Percentiles rank a stretch among this genome's conserved stretches.
These are phyloP conservation scores for Lactarius akahatsu DNA, from an alignment of 768 basidiomycete genomes.

Conservation along the genomic window DNA sequence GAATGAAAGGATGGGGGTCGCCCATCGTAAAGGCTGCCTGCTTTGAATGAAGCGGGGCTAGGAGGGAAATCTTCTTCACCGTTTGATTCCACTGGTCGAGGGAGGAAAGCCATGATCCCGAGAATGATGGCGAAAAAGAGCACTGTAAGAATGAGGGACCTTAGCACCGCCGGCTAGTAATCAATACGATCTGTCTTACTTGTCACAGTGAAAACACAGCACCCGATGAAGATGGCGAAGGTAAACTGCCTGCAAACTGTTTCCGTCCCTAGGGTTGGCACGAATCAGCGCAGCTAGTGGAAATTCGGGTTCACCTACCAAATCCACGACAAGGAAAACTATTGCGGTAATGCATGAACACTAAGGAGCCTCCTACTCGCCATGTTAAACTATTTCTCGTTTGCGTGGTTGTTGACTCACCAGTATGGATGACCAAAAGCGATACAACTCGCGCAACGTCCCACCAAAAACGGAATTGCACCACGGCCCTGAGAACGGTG, in stretches of 20 bases:
- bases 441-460: constrained; percentile 17
- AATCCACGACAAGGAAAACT: constrained; percentile 18
- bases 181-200: constrained; percentile 5
- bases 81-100: constrained; percentile 16
- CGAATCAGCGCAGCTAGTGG: not conserved
- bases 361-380: constrained; percentile 13
- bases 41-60: constrained; percentile 10
- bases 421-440: constrained; percentile 20
- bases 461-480: constrained; percentile 20
- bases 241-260: constrained; percentile 1
- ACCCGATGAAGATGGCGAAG: constrained; percentile 17
- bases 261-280: constrained; percentile 7
- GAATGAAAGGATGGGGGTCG: constrained; percentile 5
- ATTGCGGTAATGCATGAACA: constrained; percentile 12
- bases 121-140: constrained; percentile 16
- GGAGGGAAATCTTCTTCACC: constrained; percentile 3
- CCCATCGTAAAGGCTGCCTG: constrained; percentile 1
- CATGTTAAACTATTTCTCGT: not conserved
- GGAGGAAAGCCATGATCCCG: constrained; percentile 17
- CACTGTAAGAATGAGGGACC: constrained; percentile 3
- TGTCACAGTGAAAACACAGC: constrained; percentile 21
- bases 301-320: constrained; percentile 7
- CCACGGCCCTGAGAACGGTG: constrained; percentile 17
- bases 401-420: constrained; percentile 8
- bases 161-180: not conserved